phyloP scores from a whole-genome alignment of 2,329 filamentous ascomycete species.

The Aureobasidium namibiae region DNA sequence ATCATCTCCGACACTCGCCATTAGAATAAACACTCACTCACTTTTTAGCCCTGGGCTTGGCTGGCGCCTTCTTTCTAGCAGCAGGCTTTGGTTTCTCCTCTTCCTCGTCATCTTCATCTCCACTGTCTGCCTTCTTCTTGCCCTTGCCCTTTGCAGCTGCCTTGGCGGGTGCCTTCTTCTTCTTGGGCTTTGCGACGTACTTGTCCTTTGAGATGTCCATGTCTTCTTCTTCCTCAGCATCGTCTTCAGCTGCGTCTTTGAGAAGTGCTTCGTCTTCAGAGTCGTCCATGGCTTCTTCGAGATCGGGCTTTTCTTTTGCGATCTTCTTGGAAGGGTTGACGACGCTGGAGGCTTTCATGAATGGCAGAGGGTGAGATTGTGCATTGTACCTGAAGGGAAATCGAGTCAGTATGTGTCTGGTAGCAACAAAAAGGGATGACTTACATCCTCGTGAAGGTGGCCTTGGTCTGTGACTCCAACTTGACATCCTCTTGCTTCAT shows the following conservation, averaged over 20 bases:
- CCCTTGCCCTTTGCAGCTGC: slow-evolving; percentile 39
- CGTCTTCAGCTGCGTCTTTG: slow-evolving; percentile 37
- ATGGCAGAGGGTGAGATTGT: slow-evolving; percentile 80
- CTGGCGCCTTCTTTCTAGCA: slow-evolving; percentile 37
- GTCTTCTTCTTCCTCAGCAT: slow-evolving; percentile 65
- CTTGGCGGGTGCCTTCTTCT: slow-evolving; percentile 42
- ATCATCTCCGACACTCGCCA: neutral
- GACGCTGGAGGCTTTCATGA: slow-evolving; percentile 85
- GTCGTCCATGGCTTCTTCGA: slow-evolving; percentile 93
- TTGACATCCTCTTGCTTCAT: slow-evolving; percentile 69
- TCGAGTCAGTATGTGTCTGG: slow-evolving; percentile 15
- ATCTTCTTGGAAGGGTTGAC: slow-evolving; percentile 61
- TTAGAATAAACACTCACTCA: neutral
- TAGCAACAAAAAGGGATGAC: slow-evolving; percentile 30
- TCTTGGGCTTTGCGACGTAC: slow-evolving; percentile 88
- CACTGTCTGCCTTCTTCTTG: slow-evolving; percentile 31
- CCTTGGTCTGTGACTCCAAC: slow-evolving; percentile 78
- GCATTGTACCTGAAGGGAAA: slow-evolving; percentile 61
- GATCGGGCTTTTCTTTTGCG: slow-evolving; percentile 73
- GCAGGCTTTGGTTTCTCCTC: slow-evolving; percentile 45
- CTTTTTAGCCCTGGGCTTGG: slow-evolving; percentile 45
- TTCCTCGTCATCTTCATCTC: slow-evolving; percentile 27
- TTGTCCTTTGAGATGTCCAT: slow-evolving; percentile 90
- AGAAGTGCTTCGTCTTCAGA: slow-evolving; percentile 52
- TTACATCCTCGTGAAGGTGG: slow-evolving; percentile 80